phyloP scores from a whole-genome alignment of 2,329 filamentous ascomycete species.

The Aspergillus fijiensis region DNA sequence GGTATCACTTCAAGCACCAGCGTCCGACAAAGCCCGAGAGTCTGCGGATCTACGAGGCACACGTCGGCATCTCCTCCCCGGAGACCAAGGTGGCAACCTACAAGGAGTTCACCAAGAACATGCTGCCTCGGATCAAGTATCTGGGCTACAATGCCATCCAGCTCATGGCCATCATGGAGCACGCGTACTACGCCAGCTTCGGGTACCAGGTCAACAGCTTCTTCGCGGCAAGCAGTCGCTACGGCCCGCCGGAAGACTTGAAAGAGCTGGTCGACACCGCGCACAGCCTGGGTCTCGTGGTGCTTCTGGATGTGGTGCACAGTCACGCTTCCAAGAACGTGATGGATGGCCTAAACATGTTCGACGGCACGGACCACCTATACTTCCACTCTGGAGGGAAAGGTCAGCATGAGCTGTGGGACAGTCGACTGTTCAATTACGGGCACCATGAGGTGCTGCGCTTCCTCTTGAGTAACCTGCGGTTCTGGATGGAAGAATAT shows the following conservation, averaged over 20 bases:
- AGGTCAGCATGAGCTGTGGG: slow-evolving; percentile 90
- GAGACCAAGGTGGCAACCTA: slow-evolving; percentile 88
- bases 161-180: slow-evolving; percentile 98
- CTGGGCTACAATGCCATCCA: slow-evolving; percentile 97
- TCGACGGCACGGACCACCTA: slow-evolving; percentile 89
- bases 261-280: slow-evolving; percentile 97
- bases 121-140: slow-evolving; percentile 84
- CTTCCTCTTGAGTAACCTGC: slow-evolving; percentile 92
- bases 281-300: slow-evolving; percentile 83
- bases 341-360: slow-evolving; percentile 89
- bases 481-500: slow-evolving; percentile 99
- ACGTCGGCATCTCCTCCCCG: slow-evolving; percentile 93
- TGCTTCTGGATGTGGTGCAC: slow-evolving; percentile 93
- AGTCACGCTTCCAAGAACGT: slow-evolving; percentile 98
- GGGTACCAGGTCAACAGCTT: slow-evolving; percentile 99
- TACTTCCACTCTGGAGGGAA: slow-evolving; percentile 90
- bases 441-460: slow-evolving; percentile 89
- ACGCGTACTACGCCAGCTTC: slow-evolving; percentile 98
- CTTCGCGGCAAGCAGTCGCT: slow-evolving; percentile 94
- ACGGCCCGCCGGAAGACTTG: slow-evolving; percentile 87
- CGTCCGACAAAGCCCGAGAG: slow-evolving; percentile 81
- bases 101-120: slow-evolving; percentile 93
- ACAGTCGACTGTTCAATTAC: slow-evolving; percentile 96
- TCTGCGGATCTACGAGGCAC: slow-evolving; percentile 95
- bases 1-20: slow-evolving; percentile 79